Base-by-base conservation (phyloP, 176 grass and related monocot species). In the Oryza rufipogon region DNA sequence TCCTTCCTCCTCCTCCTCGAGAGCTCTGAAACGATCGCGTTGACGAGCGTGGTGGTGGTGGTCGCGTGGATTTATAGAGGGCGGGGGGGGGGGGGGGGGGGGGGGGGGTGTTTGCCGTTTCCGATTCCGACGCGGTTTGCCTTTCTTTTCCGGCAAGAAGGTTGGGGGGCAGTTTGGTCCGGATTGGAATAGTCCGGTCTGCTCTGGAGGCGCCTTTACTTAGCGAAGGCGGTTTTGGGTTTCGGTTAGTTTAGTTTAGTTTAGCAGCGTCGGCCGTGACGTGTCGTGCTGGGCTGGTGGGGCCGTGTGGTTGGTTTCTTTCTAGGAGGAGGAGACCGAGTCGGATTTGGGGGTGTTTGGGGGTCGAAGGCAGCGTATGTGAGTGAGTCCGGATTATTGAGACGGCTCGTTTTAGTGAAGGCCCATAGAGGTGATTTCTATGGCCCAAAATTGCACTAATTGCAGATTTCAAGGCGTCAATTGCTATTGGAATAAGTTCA, bases 121-220 rank as follows among this genome's bases (percentile, higher is more conserved):
- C 32, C 26, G n/a, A 63, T 58, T 60, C 15, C 33, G 80, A 66
- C 71, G 25, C 71, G 81, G 28, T 75, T 74, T 67, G 14, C 6
- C 69, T 47, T 82, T 66, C 72, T 76, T 76, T 0, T 16, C 36
- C 51, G 64, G 64, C 16, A 74, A 89, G 82, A 85, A 79, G 42
- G 9, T 11, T 39, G 60, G n/a, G 36, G 76, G 49, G 70, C 17
- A 47, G 28, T 36, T 22, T 23, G 30, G 66, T 60, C 33, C n/a
- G n/a, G 30, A 32, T 32, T 32, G 30, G 67, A 81, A 44, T 41
- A 42, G 14, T 44, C 80, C 5, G 68, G 80, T 72, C 34, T 60
- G 33, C 0, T 82, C 80, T 61, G 68, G 51, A 60, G 20, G 6
- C 48, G 67, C 67, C 79, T 71, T 81, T 70, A 15, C 67, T 78